Evolutionary conservation across 345 rosid species (phyloP), one percentile per base, ranked within the genome.

Genomic region (Linum lewisii): DNA sequence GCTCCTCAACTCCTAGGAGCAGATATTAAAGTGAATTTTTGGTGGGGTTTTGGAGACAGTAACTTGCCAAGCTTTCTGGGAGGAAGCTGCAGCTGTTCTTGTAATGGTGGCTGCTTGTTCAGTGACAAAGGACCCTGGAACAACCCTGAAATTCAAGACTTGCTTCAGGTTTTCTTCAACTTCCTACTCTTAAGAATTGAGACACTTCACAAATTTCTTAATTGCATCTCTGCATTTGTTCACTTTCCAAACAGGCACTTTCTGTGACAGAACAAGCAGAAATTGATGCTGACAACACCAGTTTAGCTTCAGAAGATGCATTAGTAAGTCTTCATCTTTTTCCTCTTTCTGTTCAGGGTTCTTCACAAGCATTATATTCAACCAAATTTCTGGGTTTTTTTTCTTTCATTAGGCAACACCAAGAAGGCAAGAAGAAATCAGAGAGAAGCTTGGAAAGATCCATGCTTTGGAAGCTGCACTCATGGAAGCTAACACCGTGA

Each of bases 121-220:
- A 80, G 87, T 47, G 87, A 84, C 54, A 75, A 69, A 71, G 87
- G 85, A 19, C 91, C 87, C 14, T 84, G 91, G 87, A 73, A 82
- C 19, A 70, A 82, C 65, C 91, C 85, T 10, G 87, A 84, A 54
- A 72, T 78, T 7, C 36, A 3, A 49, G 77, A 78, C 62, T 66
- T 73, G 63, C 61, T 82, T 69, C 69, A 78, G 90, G 86, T 81
- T 66, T 57, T 7, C n/a, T 64, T 66, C 42, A 57, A 47, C 26
- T 20, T 16, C 20, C 3, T 19, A 26, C 21, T 7, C 36, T 24
- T 10, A 29, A 15, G 16, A 32, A 16, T 57, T 57, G 2, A 42
- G 34, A 57, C 19, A 57, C 2, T 11, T 6, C 18, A 18, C 3
- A 26, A 1, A 14, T 3, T 21, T 2, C 0, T 22, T 24, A n/a